A percentile compares a stretch with the other conserved stretches of the same genome.
Conservation (phyloP, 2,329 filamentous ascomycete genomes). For the Pleoardoris graminearum region DNA sequence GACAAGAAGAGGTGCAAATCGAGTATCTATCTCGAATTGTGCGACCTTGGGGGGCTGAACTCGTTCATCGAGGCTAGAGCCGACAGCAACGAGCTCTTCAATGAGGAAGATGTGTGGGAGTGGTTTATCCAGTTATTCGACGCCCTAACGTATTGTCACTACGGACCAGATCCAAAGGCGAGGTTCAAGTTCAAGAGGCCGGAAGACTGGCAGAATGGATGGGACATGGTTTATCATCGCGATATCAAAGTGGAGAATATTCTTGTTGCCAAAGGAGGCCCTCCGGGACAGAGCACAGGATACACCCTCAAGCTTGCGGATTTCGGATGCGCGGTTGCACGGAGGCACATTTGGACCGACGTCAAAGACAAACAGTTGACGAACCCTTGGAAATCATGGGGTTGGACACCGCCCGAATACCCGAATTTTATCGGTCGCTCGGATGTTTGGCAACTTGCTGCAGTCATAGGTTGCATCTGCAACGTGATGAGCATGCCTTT, state of each 20-base stretch:
- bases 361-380: not conserved
- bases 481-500: not conserved
- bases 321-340: conserved; percentile 12
- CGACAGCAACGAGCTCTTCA: not conserved
- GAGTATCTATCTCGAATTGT: conserved; percentile 8
- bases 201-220: not conserved
- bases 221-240: conserved; percentile 10
- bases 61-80: not conserved
- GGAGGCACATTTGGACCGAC: not conserved
- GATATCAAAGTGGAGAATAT: conserved; percentile 14
- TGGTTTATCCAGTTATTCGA: conserved; percentile 13
- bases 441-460: conserved; percentile 10
- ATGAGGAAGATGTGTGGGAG: conserved; percentile 13
- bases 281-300: conserved; percentile 4
- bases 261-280: not conserved
- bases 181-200: not conserved
- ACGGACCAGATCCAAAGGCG: conserved; percentile 4
- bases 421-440: conserved; percentile 1
- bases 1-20: not conserved
- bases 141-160: conserved; percentile 13
- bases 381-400: not conserved
- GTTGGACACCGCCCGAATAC: conserved; percentile 1
- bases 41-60: not conserved
- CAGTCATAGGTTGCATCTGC: conserved; percentile 11
- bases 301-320: conserved; percentile 9